Evolutionary conservation across 1,139 yeast genomes (phyloP), one percentile per base, ranked within the genome.

Genomic region (Yamadazyma triangularis): DNA sequence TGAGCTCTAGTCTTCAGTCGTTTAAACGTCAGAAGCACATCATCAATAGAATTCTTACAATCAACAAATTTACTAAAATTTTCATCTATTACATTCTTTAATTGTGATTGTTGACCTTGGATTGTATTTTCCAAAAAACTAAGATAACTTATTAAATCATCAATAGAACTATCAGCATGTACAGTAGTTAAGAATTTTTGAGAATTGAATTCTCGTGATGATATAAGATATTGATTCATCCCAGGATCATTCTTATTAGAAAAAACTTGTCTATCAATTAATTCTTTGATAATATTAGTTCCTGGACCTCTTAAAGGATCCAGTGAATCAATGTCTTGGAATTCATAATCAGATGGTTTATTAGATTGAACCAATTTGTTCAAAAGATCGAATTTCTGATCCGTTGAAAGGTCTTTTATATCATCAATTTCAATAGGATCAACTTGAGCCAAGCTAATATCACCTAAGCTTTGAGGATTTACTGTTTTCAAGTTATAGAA

Each of bases 51-150:
- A 30, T 82, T 74, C 53, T 91, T 91, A 33, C 89, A 77, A 45
- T 78, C 75, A 29, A 89, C 83, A 44, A 88, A 87, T 44, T 75
- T 70, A 33, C 77, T 73, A 50, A 79, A 88, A 50, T 89, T 91
- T 15, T 74, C 69, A 45, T 84, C 85, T 6, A 89, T 83, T 21
- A 84, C 71, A 11, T 60, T 58, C 41, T 79, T 75, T 48, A 89
- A 61, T 30, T 82, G 81, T 9, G 69, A 66, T n/a, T 85, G 77
- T 46, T 82, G 83, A 14, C 73, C 64, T 13, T 75, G 70, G 21
- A 89, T 77, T 18, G 77, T 74, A 18, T 57, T 51, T 42, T 86
- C 88, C 35, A 89, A 62, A 30, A 59, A 67, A 23, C 64, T 69
- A 35, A 87, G 64, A 2, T 87, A 76, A 8, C 59, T 50, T 19